Conservation (phyloP, 2,329 filamentous ascomycete species). For the Metarhizium brunneum region DNA sequence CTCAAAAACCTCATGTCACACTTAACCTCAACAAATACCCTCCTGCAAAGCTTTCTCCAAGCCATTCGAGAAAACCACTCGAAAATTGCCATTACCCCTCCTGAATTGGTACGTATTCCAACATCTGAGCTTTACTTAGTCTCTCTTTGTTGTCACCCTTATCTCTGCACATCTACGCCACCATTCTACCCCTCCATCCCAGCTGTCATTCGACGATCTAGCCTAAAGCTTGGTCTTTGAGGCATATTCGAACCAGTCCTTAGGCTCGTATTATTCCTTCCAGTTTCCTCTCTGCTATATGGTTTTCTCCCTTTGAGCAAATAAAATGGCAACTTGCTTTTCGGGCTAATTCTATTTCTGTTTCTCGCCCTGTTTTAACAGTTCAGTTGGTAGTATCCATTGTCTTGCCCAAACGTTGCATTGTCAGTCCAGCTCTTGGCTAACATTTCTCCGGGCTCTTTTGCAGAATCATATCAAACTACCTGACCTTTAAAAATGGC, state of each 20-base stretch:
- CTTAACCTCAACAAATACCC: conserved; percentile 6
- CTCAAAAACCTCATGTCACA: conserved; percentile 1
- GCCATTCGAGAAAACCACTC: neutral
- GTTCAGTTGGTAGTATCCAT: conserved; percentile 5
- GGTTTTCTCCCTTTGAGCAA: too few relatives aligned
- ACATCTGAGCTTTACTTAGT: neutral
- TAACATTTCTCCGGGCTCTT: neutral
- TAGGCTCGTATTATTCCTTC: neutral
- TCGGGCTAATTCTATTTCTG: neutral
- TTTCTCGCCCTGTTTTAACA: neutral
- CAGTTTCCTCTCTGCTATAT: neutral
- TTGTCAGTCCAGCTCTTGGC: neutral
- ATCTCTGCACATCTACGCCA: neutral
- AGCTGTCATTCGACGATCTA: neutral
- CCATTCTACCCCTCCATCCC: neutral
- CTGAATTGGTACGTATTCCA: neutral
- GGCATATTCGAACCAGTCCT: conserved; percentile 1
- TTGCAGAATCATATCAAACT: neutral
- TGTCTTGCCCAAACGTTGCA: conserved; percentile 3
- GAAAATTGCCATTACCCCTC: neutral
- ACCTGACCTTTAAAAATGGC: conserved; percentile 57
- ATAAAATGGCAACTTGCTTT: too few relatives aligned
- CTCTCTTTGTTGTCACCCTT: neutral
- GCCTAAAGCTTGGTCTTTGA: conserved; percentile 10
- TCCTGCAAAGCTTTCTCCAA: neutral